Base-by-base conservation (phyloP, 306 rosid genomes). In the Cucurbita argyrosperma region DNA sequence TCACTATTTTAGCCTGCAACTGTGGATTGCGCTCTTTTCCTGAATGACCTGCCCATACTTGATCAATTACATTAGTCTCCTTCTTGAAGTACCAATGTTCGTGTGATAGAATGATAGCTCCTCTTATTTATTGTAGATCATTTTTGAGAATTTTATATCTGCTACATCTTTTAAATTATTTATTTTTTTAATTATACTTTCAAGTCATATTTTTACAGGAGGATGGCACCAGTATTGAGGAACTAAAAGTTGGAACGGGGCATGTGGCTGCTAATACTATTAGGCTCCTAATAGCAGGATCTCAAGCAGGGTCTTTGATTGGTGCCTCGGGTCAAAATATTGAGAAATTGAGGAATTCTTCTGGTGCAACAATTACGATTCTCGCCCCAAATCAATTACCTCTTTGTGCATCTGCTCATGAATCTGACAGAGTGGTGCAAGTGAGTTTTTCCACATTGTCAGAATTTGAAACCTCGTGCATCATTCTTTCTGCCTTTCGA, bases 391-490 rank as follows among this genome's bases (percentile, higher is more conserved):
- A 82, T 83, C 98, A 90, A 80, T 83, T 89, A 83, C 97, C 98
- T 79, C 72, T 85, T 76, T 93, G 98, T 81, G 98, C 97, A 14
- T 93, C 98, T 79, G 98, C 98, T 52, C 92, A 86, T 71, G 96
- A 90, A 83, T 90, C 98, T n/a, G 98, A 93, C 78, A 85, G 98
- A 78, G 94, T 93, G 75, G 94, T 93, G 16, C 98, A 93, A 88
- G 98, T 93, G 73, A 72, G 86, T 59, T 85, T 63, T 56, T 65
- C 60, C 56, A 46, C 65, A 26, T 50, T 66, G 40, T 12, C 21
- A 26, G 54, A n/a, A 19, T n/a, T 18, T 19, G 46, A 54, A n/a
- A 19, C 54, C 18, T 45, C 10, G 11, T 21, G 26, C 46, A 45
- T 11, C 38, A 11, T 66, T 66, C 3, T 66, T 66, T 66, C 10